Conservation (phyloP, 2,329 filamentous ascomycete genomes). For the Aspergillus glaucus region DNA sequence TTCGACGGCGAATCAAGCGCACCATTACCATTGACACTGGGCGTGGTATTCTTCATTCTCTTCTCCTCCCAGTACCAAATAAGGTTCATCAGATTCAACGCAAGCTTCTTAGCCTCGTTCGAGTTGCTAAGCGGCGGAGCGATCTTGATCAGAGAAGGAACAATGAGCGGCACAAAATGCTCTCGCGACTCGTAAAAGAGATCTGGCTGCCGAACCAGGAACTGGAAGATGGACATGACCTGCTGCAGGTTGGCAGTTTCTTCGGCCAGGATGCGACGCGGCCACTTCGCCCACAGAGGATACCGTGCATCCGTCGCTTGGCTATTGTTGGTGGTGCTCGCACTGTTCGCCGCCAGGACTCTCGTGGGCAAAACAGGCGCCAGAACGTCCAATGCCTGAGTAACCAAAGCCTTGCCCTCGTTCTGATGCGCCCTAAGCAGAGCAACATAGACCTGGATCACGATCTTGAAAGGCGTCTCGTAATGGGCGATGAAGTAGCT, state of each 20-base stretch:
- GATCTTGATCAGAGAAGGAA: conserved; percentile 82
- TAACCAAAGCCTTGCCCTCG: conserved; percentile 84
- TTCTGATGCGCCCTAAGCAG: conserved; percentile 90
- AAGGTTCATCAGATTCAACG: conserved; percentile 80
- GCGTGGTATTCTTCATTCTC: conserved; percentile 59
- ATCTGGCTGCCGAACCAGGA: conserved; percentile 84
- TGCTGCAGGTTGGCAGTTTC: conserved; percentile 94
- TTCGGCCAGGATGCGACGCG: conserved; percentile 83
- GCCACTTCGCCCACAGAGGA: conserved; percentile 82
- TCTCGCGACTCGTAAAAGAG: conserved; percentile 94
- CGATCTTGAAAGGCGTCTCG: conserved; percentile 93
- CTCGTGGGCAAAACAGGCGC: conserved; percentile 89
- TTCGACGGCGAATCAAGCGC: conserved; percentile 64
- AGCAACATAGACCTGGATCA: conserved; percentile 88
- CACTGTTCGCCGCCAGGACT: conserved; percentile 41
- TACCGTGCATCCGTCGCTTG: conserved; percentile 63
- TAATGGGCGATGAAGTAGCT: conserved; percentile 97
- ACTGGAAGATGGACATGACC: conserved; percentile 95
- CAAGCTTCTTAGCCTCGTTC: conserved; percentile 85
- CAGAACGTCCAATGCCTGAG: conserved; percentile 87
- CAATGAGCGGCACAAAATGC: conserved; percentile 82
- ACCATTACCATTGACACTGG: conserved; percentile 19
- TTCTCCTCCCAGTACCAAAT: conserved; percentile 91
- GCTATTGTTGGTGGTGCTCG: conserved; percentile 34
- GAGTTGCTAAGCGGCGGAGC: conserved; percentile 73